A percentile compares a stretch with the other conserved stretches of the same genome.
Evolutionary conservation across 1,284 basidiomycete genomes (phyloP).

Genomic region (Cerioporus squamosus): DNA sequence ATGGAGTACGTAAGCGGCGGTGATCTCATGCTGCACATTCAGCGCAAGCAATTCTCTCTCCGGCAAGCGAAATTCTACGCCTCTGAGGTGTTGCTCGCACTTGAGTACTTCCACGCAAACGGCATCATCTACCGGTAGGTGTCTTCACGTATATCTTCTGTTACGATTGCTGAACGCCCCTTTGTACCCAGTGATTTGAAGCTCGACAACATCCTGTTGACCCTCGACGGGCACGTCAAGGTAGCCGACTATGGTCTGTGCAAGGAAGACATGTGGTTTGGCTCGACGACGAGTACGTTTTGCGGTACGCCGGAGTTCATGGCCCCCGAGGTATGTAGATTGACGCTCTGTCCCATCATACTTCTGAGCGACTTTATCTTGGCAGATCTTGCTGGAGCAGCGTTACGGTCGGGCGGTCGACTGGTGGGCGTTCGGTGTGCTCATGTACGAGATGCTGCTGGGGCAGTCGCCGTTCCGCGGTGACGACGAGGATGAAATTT

Average conservation of each 20-base stretch:
- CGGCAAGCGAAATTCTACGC: conserved; percentile 97
- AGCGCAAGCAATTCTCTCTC: conserved; percentile 81
- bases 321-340: conserved; percentile 87
- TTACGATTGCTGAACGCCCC: neutral
- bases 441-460: conserved; percentile 99
- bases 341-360: neutral
- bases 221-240: conserved; percentile 97
- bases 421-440: conserved; percentile 99
- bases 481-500: conserved; percentile 99
- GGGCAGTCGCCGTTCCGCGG: conserved; percentile 99
- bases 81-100: conserved; percentile 93
- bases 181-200: conserved; percentile 81
- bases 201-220: conserved; percentile 97
- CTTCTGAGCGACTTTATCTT: neutral
- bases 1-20: conserved; percentile 83
- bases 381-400: conserved; percentile 94
- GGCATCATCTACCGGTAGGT: conserved; percentile 87
- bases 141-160: neutral
- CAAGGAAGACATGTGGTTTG: conserved; percentile 99
- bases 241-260: conserved; percentile 99
- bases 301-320: conserved; percentile 99
- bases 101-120: conserved; percentile 98
- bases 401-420: conserved; percentile 98
- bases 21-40: conserved; percentile 84
- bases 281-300: conserved; percentile 98